These are phyloP conservation scores for Endogone sp. DNA, from an alignment of 192 early-diverging fungal species.

Conservation along the genomic window DNA sequence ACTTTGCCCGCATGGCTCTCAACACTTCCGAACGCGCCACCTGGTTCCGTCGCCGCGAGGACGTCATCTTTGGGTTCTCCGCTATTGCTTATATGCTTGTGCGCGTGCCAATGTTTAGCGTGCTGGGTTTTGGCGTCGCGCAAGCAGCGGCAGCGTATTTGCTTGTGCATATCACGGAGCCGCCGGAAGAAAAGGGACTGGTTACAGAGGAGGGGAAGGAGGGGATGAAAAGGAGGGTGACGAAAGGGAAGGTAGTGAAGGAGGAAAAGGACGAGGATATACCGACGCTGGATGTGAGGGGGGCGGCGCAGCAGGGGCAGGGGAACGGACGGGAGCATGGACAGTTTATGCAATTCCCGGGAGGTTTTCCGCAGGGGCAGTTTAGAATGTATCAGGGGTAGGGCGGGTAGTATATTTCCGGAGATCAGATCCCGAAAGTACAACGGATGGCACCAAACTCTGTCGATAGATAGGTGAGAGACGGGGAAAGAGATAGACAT, in stretches of 20 bases:
- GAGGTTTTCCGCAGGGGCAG: background rate
- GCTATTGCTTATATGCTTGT: slow-evolving; percentile 47
- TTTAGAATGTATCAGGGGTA: background rate
- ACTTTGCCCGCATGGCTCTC: slow-evolving; percentile 50
- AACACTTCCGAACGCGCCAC: slow-evolving; percentile 37
- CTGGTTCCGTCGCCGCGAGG: slow-evolving; percentile 55
- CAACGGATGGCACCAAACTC: too few relatives aligned
- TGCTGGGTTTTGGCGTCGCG: slow-evolving; percentile 49
- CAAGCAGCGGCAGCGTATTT: slow-evolving; percentile 42
- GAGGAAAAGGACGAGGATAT: background rate
- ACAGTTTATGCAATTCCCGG: background rate
- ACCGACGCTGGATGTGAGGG: background rate
- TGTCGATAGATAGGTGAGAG: too few relatives aligned
- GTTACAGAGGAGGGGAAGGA: background rate
- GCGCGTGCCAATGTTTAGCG: slow-evolving; percentile 48
- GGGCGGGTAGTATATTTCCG: background rate
- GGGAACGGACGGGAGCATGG: background rate
- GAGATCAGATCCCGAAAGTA: too few relatives aligned
- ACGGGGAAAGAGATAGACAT: too few relatives aligned
- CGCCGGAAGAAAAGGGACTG: slow-evolving; percentile 1
- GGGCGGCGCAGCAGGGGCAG: background rate
- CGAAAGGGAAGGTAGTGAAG: background rate
- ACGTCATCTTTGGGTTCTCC: slow-evolving; percentile 54
- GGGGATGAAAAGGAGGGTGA: background rate
- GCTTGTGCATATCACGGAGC: slow-evolving; percentile 20